phyloP scores from a whole-genome alignment of 345 rosid species.

The Eucalyptus paniculata region DNA sequence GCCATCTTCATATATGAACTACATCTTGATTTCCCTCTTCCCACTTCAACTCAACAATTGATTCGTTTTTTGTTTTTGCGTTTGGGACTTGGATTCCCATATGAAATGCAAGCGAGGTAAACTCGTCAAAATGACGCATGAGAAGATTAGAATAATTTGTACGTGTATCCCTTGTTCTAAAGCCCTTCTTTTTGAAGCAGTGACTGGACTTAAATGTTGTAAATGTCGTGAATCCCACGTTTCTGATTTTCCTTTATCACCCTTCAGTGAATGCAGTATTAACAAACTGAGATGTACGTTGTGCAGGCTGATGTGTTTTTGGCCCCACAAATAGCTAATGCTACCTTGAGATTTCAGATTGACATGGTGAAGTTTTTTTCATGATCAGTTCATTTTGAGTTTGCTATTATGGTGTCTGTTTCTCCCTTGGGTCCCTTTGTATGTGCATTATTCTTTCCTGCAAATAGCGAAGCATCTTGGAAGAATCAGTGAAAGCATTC shows the following conservation, averaged over 20 bases:
- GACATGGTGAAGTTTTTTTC: conserved; percentile 21
- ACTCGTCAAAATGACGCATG: neutral
- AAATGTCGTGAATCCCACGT: neutral
- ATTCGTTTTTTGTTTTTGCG: neutral
- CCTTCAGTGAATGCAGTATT: neutral
- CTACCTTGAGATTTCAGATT: conserved; percentile 13
- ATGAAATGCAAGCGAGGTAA: neutral
- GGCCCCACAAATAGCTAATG: conserved; percentile 36
- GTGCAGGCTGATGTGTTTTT: conserved; percentile 49
- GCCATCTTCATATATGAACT: neutral
- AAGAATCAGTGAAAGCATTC: neutral
- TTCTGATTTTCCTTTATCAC: neutral
- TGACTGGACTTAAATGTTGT: neutral
- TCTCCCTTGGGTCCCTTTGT: neutral
- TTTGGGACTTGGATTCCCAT: neutral
- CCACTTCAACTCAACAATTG: neutral
- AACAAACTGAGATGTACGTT: neutral
- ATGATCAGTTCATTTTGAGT: neutral
- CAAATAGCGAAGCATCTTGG: neutral
- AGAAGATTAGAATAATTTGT: neutral
- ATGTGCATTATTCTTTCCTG: neutral
- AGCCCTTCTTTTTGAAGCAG: neutral
- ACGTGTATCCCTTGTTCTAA: neutral
- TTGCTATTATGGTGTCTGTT: neutral
- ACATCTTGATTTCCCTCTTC: neutral